phyloP scores from a whole-genome alignment of 768 basidiomycete species.

The Steccherinum ochraceum region DNA sequence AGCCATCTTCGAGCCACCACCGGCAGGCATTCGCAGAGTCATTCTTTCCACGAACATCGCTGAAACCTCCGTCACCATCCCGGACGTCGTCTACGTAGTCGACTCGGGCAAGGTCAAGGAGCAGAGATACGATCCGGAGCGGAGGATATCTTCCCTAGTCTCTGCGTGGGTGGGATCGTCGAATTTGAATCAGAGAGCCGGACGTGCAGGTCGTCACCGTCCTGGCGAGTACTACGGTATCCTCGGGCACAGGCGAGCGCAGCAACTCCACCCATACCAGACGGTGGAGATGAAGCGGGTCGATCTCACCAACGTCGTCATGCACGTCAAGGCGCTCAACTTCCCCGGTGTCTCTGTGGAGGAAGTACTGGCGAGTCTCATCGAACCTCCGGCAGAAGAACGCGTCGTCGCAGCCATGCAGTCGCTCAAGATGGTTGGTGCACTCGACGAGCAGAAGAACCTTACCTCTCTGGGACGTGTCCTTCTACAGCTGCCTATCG shows the following conservation, averaged over 20 bases:
- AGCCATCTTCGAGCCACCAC: constrained; percentile 80
- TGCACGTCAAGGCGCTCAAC: constrained; percentile 93
- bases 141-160: constrained; percentile 83
- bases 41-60: constrained; percentile 95
- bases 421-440: constrained; percentile 79
- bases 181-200: constrained; percentile 87
- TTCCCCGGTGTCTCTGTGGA: constrained; percentile 83
- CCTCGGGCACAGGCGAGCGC: constrained; percentile 55
- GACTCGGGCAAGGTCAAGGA: constrained; percentile 88
- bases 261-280: constrained; percentile 67
- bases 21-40: constrained; percentile 70
- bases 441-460: constrained; percentile 67
- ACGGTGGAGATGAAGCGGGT: constrained; percentile 93
- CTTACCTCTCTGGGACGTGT: constrained; percentile 86
- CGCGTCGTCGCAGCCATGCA: constrained; percentile 78
- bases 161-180: constrained; percentile 89
- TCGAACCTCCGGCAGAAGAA: constrained; percentile 79
- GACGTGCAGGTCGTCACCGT: constrained; percentile 88
- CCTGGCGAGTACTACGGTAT: constrained; percentile 90
- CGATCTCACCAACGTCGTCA: constrained; percentile 86
- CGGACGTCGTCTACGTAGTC: constrained; percentile 91
- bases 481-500: constrained; percentile 83
- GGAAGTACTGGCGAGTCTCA: constrained; percentile 76
- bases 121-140: constrained; percentile 80
- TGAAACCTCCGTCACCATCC: constrained; percentile 93